Percentiles rank a stretch among this genome's conserved stretches.
phyloP scores from a whole-genome alignment of 1,139 yeast species.

The Nadsonia commutata region DNA sequence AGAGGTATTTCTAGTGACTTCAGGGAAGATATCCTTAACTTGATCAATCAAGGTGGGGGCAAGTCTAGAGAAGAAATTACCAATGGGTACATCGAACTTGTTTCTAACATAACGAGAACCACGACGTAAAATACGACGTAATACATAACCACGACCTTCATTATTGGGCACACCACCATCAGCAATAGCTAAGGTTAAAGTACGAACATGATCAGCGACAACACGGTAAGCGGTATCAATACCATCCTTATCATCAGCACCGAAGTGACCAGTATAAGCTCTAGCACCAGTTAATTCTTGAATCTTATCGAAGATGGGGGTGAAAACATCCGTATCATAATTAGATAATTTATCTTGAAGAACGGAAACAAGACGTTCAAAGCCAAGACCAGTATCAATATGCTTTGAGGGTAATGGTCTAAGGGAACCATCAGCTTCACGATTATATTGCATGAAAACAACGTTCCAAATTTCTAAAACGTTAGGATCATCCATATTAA shows the following conservation, averaged over 20 bases:
- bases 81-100: slow-evolving; percentile 91
- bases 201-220: slow-evolving; percentile 94
- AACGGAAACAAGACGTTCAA: slow-evolving; percentile 89
- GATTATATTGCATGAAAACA: slow-evolving; percentile 90
- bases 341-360: slow-evolving; percentile 82
- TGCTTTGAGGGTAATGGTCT: slow-evolving; percentile 83
- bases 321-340: slow-evolving; percentile 93
- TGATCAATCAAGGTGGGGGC: slow-evolving; percentile 90
- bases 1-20: slow-evolving; percentile 52
- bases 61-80: slow-evolving; percentile 78
- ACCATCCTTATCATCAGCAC: slow-evolving; percentile 82
- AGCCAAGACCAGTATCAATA: slow-evolving; percentile 97
- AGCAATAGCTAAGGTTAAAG: slow-evolving; percentile 86
- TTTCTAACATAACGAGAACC: slow-evolving; percentile 96
- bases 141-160: slow-evolving; percentile 96
- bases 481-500: slow-evolving; percentile 93
- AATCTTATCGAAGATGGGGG: slow-evolving; percentile 70
- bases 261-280: slow-evolving; percentile 84
- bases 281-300: slow-evolving; percentile 89
- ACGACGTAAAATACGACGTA: slow-evolving; percentile 92
- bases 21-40: slow-evolving; percentile 83
- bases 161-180: slow-evolving; percentile 99
- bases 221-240: slow-evolving; percentile 97
- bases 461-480: slow-evolving; percentile 96
- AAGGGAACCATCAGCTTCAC: slow-evolving; percentile 78